Evolutionary conservation across 768 basidiomycete genomes (phyloP).

Genomic region (Tricholoma matsutake): DNA sequence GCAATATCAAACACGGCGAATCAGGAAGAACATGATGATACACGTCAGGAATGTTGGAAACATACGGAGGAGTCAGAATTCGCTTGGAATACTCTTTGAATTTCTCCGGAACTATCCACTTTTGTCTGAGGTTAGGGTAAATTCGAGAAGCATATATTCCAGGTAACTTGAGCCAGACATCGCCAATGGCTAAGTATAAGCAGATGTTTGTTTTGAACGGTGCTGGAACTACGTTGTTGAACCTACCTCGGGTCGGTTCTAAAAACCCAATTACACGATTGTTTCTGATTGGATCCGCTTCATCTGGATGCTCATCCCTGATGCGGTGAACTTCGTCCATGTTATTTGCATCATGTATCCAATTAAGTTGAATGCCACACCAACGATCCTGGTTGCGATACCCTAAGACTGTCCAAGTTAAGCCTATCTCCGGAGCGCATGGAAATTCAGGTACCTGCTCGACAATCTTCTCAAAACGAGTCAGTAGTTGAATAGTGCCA

Average conservation of each 20-base stretch:
- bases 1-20: slow-evolving; percentile 34
- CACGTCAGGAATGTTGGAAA: slow-evolving; percentile 43
- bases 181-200: slow-evolving; percentile 49
- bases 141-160: slow-evolving; percentile 42
- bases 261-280: slow-evolving; percentile 52
- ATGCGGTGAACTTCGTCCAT: slow-evolving; percentile 38
- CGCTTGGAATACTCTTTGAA: slow-evolving; percentile 41
- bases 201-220: background rate
- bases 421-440: background rate
- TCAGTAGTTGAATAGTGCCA: slow-evolving; percentile 26
- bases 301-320: slow-evolving; percentile 44
- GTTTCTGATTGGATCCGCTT: slow-evolving; percentile 38
- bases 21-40: slow-evolving; percentile 33
- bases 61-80: slow-evolving; percentile 51
- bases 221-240: background rate
- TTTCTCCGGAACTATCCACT: slow-evolving; percentile 33
- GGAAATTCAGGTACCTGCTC: slow-evolving; percentile 29
- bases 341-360: slow-evolving; percentile 48
- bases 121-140: slow-evolving; percentile 39
- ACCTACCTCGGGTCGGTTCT: slow-evolving; percentile 52
- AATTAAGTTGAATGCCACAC: slow-evolving; percentile 38
- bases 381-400: slow-evolving; percentile 31
- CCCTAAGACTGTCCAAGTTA: slow-evolving; percentile 37
- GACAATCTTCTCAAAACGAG: slow-evolving; percentile 54
- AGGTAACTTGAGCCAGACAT: slow-evolving; percentile 53